A percentile compares a stretch with the other conserved stretches of the same genome.
phyloP scores from a whole-genome alignment of 345 rosid species.

The Melaleuca quinquenervia region DNA sequence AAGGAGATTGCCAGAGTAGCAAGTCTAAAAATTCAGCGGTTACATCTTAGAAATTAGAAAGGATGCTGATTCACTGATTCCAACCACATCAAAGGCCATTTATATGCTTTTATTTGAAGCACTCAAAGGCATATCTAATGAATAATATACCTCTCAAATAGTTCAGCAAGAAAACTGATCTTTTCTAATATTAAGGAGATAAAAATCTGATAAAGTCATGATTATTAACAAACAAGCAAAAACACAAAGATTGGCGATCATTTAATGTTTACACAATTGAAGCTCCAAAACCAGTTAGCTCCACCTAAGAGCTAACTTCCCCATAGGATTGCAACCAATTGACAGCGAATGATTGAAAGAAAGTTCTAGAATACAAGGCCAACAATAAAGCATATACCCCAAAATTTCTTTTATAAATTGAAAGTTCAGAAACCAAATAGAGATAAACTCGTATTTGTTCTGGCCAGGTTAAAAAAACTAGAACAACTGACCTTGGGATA shows the following conservation, averaged over 20 bases:
- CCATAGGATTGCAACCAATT: neutral
- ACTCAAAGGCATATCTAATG: neutral
- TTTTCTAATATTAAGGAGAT: neutral
- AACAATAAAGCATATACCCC: neutral
- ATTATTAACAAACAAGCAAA: neutral
- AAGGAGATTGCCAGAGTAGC: neutral
- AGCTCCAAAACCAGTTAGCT: neutral
- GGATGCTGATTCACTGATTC: neutral
- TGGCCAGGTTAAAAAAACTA: neutral
- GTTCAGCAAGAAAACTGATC: neutral
- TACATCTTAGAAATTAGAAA: neutral
- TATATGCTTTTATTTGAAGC: neutral
- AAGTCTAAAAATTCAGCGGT: neutral
- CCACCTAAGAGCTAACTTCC: neutral
- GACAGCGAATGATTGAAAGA: neutral
- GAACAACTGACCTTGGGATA: constrained; percentile 63
- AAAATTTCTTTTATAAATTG: neutral
- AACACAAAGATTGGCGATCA: neutral
- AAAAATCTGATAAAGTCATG: neutral
- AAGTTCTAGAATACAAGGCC: neutral
- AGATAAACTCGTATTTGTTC: neutral
- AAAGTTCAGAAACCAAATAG: neutral
- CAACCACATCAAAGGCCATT: neutral
- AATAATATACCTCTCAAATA: neutral
- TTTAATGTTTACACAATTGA: neutral